Evolutionary conservation across 2,329 filamentous ascomycete genomes (phyloP), one percentile per base, ranked within the genome.

Genomic region (Metarhizium brunneum): DNA sequence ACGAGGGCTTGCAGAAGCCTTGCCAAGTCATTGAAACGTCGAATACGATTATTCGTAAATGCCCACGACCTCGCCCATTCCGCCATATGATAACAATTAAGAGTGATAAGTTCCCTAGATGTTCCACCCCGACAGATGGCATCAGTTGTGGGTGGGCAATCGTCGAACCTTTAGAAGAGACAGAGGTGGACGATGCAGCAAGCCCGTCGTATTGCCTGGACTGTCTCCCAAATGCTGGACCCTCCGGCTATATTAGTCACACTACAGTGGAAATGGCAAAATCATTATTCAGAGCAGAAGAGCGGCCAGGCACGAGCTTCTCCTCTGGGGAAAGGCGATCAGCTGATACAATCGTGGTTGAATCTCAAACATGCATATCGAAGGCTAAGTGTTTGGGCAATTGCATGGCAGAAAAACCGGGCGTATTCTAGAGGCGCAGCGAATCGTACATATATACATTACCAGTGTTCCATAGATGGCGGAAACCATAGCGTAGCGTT

Each of bases 21-120:
- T 73, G 73, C 57, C 55, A 64, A 35, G 66, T 71, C 47, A 50
- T 64, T 18, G 61, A 71, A 49, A 69, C 67, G 6, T 59, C 63
- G 32, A 57, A 65, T 42, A 69, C 68, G 30, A 51, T 60, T 54
- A 14, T 53, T 47, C 18, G 42, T 13, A 20, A 47, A 48, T 56
- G 50, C 16, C 40, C 20, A 4, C 54, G 38, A 20, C 32, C 55
- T 56, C 52, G 42, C 20, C 48, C 55, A 35, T 54, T 52, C 30
- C 11, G 30, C 6, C 52, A 54, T 29, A 50, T 18, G 51, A 43
- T 40, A 47, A 47, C 32, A 25, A 47, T 6, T 51, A 14, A 36
- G 16, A 16, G 13, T 20, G 25, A 25, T 25, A 29, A 4, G 47
- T 35, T 40, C 11, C 10, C 11, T 29, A 50, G n/a, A 11, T 58